Conservation (phyloP, 768 basidiomycete species). For the Mycena maculata region DNA sequence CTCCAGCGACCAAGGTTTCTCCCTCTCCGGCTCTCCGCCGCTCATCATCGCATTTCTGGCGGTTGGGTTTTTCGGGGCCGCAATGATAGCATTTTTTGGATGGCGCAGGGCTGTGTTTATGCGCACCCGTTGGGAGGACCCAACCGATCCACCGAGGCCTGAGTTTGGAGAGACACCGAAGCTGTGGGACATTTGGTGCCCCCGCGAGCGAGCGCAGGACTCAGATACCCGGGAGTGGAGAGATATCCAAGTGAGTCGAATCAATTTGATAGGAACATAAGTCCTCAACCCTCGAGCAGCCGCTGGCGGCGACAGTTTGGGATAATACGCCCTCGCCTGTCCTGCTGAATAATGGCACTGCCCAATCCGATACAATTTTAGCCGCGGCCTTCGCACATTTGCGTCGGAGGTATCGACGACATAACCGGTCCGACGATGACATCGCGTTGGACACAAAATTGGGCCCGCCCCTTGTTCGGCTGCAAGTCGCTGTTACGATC, state of each 20-base stretch:
- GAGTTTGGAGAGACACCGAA: slow-evolving; percentile 48
- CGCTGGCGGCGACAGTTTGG: slow-evolving; percentile 23
- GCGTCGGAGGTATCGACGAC: slow-evolving; percentile 20
- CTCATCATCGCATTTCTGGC: slow-evolving; percentile 71
- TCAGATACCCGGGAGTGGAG: slow-evolving; percentile 9
- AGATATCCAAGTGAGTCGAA: slow-evolving; percentile 21
- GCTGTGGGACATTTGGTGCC: slow-evolving; percentile 59
- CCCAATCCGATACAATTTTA: neutral
- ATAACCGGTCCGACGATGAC: slow-evolving; percentile 13
- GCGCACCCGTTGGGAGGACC: neutral
- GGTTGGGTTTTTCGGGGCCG: slow-evolving; percentile 64
- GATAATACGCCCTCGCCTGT: slow-evolving; percentile 4
- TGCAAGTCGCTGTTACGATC: slow-evolving; percentile 55
- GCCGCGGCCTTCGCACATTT: slow-evolving; percentile 19
- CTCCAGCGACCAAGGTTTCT: slow-evolving; percentile 30
- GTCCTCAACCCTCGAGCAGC: slow-evolving; percentile 4
- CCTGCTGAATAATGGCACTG: neutral
- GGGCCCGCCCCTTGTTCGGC: slow-evolving; percentile 18
- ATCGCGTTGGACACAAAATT: slow-evolving; percentile 21
- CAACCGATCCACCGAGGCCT: neutral
- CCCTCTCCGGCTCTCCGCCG: slow-evolving; percentile 58
- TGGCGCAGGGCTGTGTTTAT: slow-evolving; percentile 51
- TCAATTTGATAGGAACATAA: neutral
- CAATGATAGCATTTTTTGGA: slow-evolving; percentile 60
- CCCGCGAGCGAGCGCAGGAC: slow-evolving; percentile 6